Evolutionary conservation across 768 basidiomycete species (phyloP), one percentile per base, ranked within the genome.

Genomic region (Hydnomerulius pinastri): DNA sequence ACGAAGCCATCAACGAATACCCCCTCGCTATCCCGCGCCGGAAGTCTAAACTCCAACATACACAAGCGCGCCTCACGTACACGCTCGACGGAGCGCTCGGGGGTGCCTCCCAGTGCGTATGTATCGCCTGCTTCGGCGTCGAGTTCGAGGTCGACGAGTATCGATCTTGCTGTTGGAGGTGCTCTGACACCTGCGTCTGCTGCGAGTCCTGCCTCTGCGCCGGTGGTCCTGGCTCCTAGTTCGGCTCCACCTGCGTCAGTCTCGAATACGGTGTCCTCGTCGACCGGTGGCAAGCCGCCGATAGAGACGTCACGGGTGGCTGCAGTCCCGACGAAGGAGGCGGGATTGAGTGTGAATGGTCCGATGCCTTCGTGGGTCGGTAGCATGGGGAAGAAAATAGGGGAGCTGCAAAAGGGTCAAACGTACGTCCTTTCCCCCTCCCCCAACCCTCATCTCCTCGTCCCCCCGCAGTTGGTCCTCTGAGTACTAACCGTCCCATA

Each of bases 341-440:
- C 73, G 15, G 66, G 69, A 13, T 69, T 42, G 5, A 30, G 24
- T 6, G 43, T 57, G 66, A 56, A 71, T 40, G 62, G 65, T 47
- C 56, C 65, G 1, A 50, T 59, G 41, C 62, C 73, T 17, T 68
- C 78, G 6, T 83, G 81, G 81, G 73, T 83, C 53, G 83, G 77
- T 28, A 82, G 58, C 41, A 72, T 86, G 44, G 81, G 85, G 15
- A 82, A 78, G 67, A 81, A 78, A 56, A 78, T 82, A 68, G 81
- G 77, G 50, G 82, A 81, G 56, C 57, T 86, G 23, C 81, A 80
- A 61, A 71, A 70, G 15, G 74, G 74, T 48, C 69, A 77, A 32
- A 78, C 78, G 84, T 86, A 60, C 55, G 81, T 81, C 6, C 36
- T 32, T 41, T 46, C 30, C 30, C 38, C 25, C 21, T 28, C 37